A percentile compares a stretch with the other conserved stretches of the same genome.
phyloP scores from a whole-genome alignment of 148 eudicot species.

The Bassia scoparia region DNA sequence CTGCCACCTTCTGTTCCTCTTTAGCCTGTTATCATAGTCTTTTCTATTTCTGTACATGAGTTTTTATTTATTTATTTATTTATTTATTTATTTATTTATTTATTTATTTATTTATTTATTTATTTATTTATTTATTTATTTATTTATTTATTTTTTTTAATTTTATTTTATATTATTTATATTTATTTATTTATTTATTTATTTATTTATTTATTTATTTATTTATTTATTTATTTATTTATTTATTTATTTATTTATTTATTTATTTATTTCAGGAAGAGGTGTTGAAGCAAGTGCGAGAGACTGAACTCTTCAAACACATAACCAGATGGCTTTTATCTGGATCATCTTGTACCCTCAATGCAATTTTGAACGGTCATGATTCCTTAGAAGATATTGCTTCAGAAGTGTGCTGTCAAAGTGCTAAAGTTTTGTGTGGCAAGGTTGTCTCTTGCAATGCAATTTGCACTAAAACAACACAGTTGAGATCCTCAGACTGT shows the following conservation, averaged over 20 bases:
- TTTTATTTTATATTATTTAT: no score
- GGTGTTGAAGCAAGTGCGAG: conserved; percentile 44
- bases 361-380: conserved; percentile 15
- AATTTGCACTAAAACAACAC: conserved; percentile 20
- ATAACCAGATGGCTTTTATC: conserved; percentile 32
- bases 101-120: no score
- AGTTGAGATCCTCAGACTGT: conserved; percentile 19
- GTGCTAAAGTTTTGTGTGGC: conserved; percentile 36
- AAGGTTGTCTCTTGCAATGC: conserved; percentile 19
- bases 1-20: not conserved
- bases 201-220: no score
- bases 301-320: conserved; percentile 35
- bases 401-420: conserved; percentile 41
- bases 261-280: conserved; percentile 37
- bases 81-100: no score
- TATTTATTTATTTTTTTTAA: no score
- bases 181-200: no score
- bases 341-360: conserved; percentile 22
- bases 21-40: not conserved
- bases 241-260: no score
- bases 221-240: no score
- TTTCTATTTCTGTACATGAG: not conserved
- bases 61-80: not conserved
- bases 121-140: no score
- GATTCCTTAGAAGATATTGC: conserved; percentile 34